Evolutionary conservation across 805 yeast species (phyloP).

Genomic region (Candida ovalis): DNA sequence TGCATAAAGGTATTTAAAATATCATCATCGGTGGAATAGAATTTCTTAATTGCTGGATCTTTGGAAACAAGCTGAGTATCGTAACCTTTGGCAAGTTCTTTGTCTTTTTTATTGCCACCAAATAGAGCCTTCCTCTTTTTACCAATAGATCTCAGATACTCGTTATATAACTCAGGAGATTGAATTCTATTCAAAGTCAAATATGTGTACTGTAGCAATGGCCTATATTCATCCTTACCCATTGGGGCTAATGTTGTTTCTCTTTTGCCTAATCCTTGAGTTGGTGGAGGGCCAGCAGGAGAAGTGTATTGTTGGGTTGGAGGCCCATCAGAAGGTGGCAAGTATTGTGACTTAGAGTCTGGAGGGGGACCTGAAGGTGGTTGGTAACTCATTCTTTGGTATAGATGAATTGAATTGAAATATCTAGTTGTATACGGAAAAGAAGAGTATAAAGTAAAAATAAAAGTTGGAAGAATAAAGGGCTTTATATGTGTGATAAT

Average conservation of each 20-base stretch:
- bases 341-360: neutral
- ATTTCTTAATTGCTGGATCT: slow-evolving; percentile 6
- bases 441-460: too few species aligned
- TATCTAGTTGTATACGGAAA: neutral
- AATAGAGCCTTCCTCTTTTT: slow-evolving; percentile 16
- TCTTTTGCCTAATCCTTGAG: neutral
- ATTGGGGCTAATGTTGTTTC: slow-evolving; percentile 7
- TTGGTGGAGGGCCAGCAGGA: slow-evolving; percentile 20
- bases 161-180: slow-evolving; percentile 21
- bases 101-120: slow-evolving; percentile 20
- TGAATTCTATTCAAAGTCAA: slow-evolving; percentile 21
- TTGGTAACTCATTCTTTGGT: neutral
- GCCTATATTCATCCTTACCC: slow-evolving; percentile 13
- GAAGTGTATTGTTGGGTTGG: slow-evolving; percentile 10
- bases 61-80: slow-evolving; percentile 10
- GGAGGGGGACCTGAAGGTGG: slow-evolving; percentile 3
- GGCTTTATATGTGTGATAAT: too few species aligned
- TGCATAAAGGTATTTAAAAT: slow-evolving; percentile 12
- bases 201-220: slow-evolving; percentile 16
- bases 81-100: slow-evolving; percentile 12
- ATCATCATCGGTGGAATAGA: slow-evolving; percentile 19
- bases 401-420: slow-evolving; percentile 1
- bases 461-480: too few species aligned
- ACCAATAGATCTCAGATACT: slow-evolving; percentile 19
- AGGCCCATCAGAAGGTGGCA: slow-evolving; percentile 5